A percentile compares a stretch with the other conserved stretches of the same genome.
Conservation (phyloP, 805 yeast species). For the Hanseniaspora occidentalis region DNA sequence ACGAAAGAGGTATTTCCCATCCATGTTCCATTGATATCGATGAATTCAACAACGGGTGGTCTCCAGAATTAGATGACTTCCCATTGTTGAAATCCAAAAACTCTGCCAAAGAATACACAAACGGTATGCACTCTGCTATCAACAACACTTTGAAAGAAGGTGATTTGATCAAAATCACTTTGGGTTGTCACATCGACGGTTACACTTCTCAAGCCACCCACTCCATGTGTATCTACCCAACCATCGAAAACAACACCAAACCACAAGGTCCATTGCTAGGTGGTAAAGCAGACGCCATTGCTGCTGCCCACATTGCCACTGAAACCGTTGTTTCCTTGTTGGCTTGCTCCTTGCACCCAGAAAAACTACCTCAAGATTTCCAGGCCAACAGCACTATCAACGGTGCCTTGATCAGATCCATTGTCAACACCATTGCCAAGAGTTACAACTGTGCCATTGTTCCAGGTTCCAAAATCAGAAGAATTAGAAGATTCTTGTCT, state of each 20-base stretch:
- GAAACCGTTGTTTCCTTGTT: slow-evolving; percentile 74
- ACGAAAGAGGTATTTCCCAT: slow-evolving; percentile 83
- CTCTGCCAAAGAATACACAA: slow-evolving; percentile 6
- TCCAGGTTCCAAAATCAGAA: slow-evolving; percentile 87
- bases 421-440: slow-evolving; percentile 82
- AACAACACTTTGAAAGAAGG: slow-evolving; percentile 39
- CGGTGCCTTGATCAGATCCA: slow-evolving; percentile 55
- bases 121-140: slow-evolving; percentile 8
- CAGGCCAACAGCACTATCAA: slow-evolving; percentile 17
- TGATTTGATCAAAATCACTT: slow-evolving; percentile 70
- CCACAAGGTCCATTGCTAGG: slow-evolving; percentile 79
- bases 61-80: slow-evolving; percentile 71
- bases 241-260: slow-evolving; percentile 30
- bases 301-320: slow-evolving; percentile 81
- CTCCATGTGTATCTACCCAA: slow-evolving; percentile 74
- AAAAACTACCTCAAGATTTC: slow-evolving; percentile 50
- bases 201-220: slow-evolving; percentile 82
- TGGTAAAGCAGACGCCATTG: slow-evolving; percentile 73
- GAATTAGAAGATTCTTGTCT: slow-evolving; percentile 84
- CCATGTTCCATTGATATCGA: slow-evolving; percentile 87
- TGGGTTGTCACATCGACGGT: slow-evolving; percentile 93
- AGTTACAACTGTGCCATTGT: slow-evolving; percentile 73
- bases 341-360: slow-evolving; percentile 64
- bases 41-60: slow-evolving; percentile 62
- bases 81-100: slow-evolving; percentile 25